Evolutionary conservation across 2,329 filamentous ascomycete genomes (phyloP), one percentile per base, ranked within the genome.

Genomic region (Pseudogymnoascus sp.): DNA sequence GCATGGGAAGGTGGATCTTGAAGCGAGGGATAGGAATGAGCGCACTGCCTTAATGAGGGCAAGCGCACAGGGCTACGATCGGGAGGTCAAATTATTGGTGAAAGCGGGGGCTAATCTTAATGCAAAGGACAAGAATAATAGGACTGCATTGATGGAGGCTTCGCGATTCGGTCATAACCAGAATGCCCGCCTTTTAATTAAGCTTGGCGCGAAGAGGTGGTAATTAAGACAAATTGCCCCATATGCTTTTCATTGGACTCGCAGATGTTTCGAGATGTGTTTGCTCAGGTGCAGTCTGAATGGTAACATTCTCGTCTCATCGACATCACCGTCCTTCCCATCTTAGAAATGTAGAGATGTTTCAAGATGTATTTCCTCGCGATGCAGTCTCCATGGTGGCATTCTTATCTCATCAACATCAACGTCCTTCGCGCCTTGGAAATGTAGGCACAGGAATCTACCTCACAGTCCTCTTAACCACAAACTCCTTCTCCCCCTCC

Each of bases 401-500:
- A 47, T 47, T 47, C 42, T 26, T 8, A 11, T 34, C 31, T 34
- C 31, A 34, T 34, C 31, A 2, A 34, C 2, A n/a, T 21, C 7
- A 40, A 10, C 7, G 21, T 26, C 18, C 21, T n/a, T 11, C 11
- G 11, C 7, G n/a, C 18, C 23, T 51, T 29, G 6, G 3, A 29
- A 51, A 29, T 12, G 3, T 10, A 29, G 14, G 11, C 10, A 29
- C 14, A 16, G 6, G 14, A 29, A 51, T 26, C 45, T 51, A 51
- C 12, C 21, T 51, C 16, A 26, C 23, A n/a, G 21, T 51, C 23
- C 45, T 51, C 45, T 51, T 51, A 62, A 89, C 77, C 16, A 78
- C 75, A 69, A 93, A 95, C 6, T 77, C 77, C 21, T 72, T 76
- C 72, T 96, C 91, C 5, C 81, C 87, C 2, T 88, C 80, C 51